These are phyloP conservation scores for Colletotrichum lindemuthianum DNA, from an alignment of 2,329 filamentous ascomycete species.

Conservation along the genomic window DNA sequence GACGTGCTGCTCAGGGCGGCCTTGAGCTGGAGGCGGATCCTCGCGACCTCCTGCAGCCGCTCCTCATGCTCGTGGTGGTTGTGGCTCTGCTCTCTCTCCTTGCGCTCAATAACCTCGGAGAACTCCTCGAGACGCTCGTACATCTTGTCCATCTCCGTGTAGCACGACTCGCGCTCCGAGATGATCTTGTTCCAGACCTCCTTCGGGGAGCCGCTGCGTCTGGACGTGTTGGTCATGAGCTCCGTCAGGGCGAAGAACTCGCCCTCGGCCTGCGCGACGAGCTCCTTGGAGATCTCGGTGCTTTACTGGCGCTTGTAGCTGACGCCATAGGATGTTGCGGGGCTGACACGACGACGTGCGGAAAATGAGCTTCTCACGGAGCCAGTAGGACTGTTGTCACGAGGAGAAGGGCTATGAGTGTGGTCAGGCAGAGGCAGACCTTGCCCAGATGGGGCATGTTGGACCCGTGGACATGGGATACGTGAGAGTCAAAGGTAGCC, in stretches of 20 bases:
- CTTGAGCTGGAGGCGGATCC: constrained; percentile 21
- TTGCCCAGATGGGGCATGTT: too few species aligned
- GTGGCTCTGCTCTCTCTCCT: constrained; percentile 24
- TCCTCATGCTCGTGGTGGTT: constrained; percentile 24
- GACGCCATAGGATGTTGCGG: background rate
- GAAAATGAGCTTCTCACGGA: constrained; percentile 8
- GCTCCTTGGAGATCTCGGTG: constrained; percentile 30
- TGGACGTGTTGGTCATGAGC: constrained; percentile 31
- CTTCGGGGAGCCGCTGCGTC: constrained; percentile 13
- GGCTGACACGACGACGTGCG: constrained; percentile 15
- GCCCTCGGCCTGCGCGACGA: constrained; percentile 23
- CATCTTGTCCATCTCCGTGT: constrained; percentile 28
- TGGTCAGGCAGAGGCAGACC: constrained; percentile 1
- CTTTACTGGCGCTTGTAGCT: constrained; percentile 6
- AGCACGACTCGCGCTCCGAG: constrained; percentile 22
- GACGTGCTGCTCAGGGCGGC: constrained; percentile 10
- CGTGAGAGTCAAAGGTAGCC: constrained; percentile 6
- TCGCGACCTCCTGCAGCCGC: constrained; percentile 22
- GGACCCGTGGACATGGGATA: too few species aligned
- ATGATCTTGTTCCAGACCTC: constrained; percentile 33
- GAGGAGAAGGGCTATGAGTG: background rate
- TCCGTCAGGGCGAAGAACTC: constrained; percentile 29
- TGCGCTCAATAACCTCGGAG: constrained; percentile 20
- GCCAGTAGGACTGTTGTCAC: constrained; percentile 18
- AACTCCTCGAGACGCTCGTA: constrained; percentile 22